phyloP scores from a whole-genome alignment of 1,284 basidiomycete species.

The Ganoderma resinaceum region DNA sequence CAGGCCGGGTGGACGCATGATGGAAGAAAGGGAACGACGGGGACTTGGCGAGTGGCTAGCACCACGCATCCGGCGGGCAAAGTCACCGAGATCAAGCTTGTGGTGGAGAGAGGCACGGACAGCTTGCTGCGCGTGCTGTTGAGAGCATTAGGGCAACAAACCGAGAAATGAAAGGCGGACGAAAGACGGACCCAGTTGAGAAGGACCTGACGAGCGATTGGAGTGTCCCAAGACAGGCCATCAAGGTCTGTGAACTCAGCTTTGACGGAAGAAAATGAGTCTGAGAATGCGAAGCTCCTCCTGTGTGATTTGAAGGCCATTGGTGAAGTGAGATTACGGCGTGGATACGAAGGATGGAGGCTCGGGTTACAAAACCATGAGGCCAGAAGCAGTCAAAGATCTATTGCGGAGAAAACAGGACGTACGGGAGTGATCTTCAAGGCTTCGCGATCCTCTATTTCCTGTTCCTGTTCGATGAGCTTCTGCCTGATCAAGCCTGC shows the following conservation, averaged over 20 bases:
- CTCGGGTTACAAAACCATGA: not conserved
- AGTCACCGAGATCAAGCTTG: not conserved
- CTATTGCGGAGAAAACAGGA: not conserved
- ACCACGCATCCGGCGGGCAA: not conserved
- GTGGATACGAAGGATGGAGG: not conserved
- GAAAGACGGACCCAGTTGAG: slow-evolving; percentile 25
- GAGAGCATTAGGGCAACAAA: no score
- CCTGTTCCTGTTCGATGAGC: slow-evolving; percentile 26
- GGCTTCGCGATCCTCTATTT: slow-evolving; percentile 22
- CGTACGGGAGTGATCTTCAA: slow-evolving; percentile 12
- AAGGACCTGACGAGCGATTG: slow-evolving; percentile 23
- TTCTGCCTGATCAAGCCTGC: slow-evolving; percentile 22
- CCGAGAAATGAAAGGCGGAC: not conserved
- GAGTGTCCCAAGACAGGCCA: slow-evolving; percentile 29
- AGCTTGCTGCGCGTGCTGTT: slow-evolving; percentile 2
- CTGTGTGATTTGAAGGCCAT: slow-evolving; percentile 1
- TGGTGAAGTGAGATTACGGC: not conserved
- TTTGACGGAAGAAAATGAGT: slow-evolving; percentile 24
- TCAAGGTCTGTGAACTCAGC: slow-evolving; percentile 29
- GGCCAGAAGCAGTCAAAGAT: not conserved
- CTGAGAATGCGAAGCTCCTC: slow-evolving; percentile 21
- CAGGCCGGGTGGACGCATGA: not conserved
- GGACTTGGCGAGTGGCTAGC: not conserved
- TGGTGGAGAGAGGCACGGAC: no score
- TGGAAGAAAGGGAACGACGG: not conserved